Conservation (phyloP, 305 asterid species). For the Fraxinus albicans region DNA sequence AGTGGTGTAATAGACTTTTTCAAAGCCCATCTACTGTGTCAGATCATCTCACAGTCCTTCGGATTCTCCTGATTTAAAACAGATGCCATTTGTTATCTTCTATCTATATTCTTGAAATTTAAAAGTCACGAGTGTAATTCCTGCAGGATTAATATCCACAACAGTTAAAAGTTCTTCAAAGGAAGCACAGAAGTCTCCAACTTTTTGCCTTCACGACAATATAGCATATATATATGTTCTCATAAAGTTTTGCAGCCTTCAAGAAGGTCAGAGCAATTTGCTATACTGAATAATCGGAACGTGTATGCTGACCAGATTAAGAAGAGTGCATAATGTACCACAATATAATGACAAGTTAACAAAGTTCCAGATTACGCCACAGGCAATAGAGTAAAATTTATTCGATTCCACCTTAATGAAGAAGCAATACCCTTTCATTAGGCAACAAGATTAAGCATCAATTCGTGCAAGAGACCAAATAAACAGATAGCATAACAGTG, state of each 20-base stretch:
- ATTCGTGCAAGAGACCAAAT: not conserved
- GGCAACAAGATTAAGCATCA: not conserved
- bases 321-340: not conserved
- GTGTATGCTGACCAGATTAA: not conserved
- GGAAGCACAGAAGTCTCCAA: not conserved
- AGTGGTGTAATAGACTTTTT: not conserved
- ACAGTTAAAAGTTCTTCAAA: not conserved
- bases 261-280: not conserved
- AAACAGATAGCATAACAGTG: not conserved
- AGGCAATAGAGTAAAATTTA: not conserved
- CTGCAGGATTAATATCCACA: slow-evolving; percentile 17
- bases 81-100: not conserved
- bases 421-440: not conserved
- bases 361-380: not conserved
- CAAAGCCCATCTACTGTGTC: slow-evolving; percentile 7
- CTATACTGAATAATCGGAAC: not conserved
- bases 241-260: not conserved
- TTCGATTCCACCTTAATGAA: not conserved
- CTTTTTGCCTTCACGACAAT: not conserved
- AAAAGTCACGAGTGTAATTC: slow-evolving; percentile 16
- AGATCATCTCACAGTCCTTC: slow-evolving; percentile 9
- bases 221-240: not conserved
- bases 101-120: slow-evolving; percentile 1
- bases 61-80: not conserved
- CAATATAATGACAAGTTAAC: not conserved